Conservation (phyloP, 2,329 filamentous ascomycete genomes). For the Cladosporium sp. region DNA sequence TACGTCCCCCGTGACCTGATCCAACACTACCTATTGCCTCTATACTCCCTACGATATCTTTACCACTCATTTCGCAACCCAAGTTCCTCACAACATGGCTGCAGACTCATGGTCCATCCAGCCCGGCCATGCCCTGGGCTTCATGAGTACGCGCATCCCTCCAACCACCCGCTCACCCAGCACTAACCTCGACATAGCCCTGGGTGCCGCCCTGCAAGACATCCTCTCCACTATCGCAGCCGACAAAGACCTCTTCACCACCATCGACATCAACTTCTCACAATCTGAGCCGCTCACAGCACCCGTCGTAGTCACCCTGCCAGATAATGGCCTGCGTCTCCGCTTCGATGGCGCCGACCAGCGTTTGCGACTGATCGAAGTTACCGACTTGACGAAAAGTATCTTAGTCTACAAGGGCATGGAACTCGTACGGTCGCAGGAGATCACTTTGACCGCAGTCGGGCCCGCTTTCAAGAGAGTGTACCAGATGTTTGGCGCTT, state of each 20-base stretch:
- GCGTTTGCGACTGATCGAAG: slow-evolving; percentile 84
- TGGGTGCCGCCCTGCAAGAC: slow-evolving; percentile 90
- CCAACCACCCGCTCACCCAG: no score
- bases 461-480: slow-evolving; percentile 48
- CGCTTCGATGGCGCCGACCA: slow-evolving; percentile 95
- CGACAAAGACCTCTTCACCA: slow-evolving; percentile 79
- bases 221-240: slow-evolving; percentile 85
- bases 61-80: background rate
- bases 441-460: slow-evolving; percentile 34
- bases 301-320: slow-evolving; percentile 74
- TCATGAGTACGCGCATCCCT: slow-evolving; percentile 40
- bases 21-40: background rate
- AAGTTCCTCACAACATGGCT: slow-evolving; percentile 22
- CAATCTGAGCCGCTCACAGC: slow-evolving; percentile 71
- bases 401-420: slow-evolving; percentile 79
- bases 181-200: slow-evolving; percentile 55
- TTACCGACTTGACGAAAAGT: slow-evolving; percentile 85
- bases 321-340: slow-evolving; percentile 82
- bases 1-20: slow-evolving; percentile 23
- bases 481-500: slow-evolving; percentile 92
- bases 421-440: slow-evolving; percentile 70
- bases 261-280: slow-evolving; percentile 81
- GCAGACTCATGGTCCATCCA: slow-evolving; percentile 24
- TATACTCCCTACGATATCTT: slow-evolving; percentile 2
- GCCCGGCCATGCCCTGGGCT: slow-evolving; percentile 40